These are phyloP conservation scores for Isabelozyma rhagii DNA, from an alignment of 805 yeast species.

Conservation along the genomic window DNA sequence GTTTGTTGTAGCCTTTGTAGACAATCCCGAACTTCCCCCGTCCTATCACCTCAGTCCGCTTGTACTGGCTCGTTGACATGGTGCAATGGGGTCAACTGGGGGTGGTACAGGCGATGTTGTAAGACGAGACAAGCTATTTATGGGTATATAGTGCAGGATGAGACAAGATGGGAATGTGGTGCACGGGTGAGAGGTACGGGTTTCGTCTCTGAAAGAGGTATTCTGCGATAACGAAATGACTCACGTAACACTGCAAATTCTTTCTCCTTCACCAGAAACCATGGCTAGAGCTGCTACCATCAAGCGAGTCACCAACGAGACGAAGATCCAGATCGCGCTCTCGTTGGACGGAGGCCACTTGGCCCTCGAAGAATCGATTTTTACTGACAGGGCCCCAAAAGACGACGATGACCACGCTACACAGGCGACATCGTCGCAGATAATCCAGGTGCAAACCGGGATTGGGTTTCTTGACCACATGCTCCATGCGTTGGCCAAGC, in stretches of 20 bases:
- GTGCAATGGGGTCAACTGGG: neutral
- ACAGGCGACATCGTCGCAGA: constrained; percentile 68
- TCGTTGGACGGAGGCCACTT: constrained; percentile 84
- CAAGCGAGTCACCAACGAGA: constrained; percentile 84
- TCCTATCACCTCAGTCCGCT: constrained; percentile 88
- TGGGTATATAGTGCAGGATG: too few species aligned
- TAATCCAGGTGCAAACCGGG: constrained; percentile 82
- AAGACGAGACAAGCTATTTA: too few species aligned
- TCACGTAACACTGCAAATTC: neutral
- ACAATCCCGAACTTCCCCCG: constrained; percentile 97
- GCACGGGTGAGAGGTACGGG: neutral
- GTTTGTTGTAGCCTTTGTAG: constrained; percentile 74
- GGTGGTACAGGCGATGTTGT: neutral
- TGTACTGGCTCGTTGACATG: constrained; percentile 39
- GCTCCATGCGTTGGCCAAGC: constrained; percentile 96
- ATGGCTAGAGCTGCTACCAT: constrained; percentile 41
- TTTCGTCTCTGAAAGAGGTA: neutral
- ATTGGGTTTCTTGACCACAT: constrained; percentile 95
- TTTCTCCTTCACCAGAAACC: neutral
- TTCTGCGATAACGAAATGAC: too few species aligned
- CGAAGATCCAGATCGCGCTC: constrained; percentile 83
- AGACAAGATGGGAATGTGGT: neutral
- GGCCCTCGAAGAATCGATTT: constrained; percentile 57
- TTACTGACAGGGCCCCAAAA: constrained; percentile 24
- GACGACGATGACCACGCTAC: constrained; percentile 52